Evolutionary conservation across 2,329 filamentous ascomycete genomes (phyloP), one percentile per base, ranked within the genome.

Genomic region (Clonostachys sp.): DNA sequence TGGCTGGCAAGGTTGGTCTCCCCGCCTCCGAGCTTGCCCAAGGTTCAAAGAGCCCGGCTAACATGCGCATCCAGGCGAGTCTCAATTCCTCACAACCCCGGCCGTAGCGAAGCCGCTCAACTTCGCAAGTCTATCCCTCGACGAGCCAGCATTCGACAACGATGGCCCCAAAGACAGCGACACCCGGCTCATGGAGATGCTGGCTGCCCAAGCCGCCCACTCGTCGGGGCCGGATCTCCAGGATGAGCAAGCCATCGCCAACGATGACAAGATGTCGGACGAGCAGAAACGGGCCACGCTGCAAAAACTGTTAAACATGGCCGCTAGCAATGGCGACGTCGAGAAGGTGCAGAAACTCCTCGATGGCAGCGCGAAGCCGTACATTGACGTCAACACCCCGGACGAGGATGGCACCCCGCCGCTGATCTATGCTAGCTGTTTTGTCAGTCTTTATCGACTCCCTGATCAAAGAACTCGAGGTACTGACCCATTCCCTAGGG

Each of bases 371-470:
- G 87, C 88, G 13, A 88, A 83, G 58, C 65, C 80, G 10, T 91
- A 84, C 60, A 79, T 97, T 49, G 86, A 97, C 64, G 80, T 96
- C 55, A 89, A 99, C 67, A 84, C 85, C 48, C 80, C 89, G 12
- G 94, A 99, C 63, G 89, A 95, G 58, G 94, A 99, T 63, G 94
- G 94, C 14, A 97, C 94, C 1, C 89, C 91, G n/a, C 90, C 94
- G 3, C 72, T 99, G 53, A 96, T 99, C 51, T 99, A 99, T 65
- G 94, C 94, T 12, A 96, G 91, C 72, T 99, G 94, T 63, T 99
- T 99, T 75, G 91, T 90, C 67, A 66, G 86, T 64, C 55, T 45
- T 4, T 6, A 20, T 39, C 36, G 5, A 12, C 10, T 12, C 36
- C 12, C 12, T 12, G 12, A 12, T n/a, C 12, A 39, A 39, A 17